Conservation (phyloP, 257 asterid species). For the Asclepias syriaca region DNA sequence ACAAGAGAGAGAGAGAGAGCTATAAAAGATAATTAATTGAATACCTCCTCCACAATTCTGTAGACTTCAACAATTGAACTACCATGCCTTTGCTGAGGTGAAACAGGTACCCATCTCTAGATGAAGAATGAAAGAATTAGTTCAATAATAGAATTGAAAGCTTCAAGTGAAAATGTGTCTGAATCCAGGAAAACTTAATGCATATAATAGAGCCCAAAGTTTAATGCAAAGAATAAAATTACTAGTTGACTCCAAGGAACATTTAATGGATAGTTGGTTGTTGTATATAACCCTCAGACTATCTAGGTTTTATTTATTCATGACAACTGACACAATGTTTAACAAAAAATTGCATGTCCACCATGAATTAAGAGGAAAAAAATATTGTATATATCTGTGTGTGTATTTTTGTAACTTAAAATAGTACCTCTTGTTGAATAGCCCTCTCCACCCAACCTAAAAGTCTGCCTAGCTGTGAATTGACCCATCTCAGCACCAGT, state of each 20-base stretch:
- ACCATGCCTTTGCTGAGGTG: slow-evolving; percentile 97
- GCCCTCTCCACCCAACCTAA: slow-evolving; percentile 93
- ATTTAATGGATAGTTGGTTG: not conserved
- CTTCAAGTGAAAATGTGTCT: not conserved
- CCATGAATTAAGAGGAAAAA: not conserved
- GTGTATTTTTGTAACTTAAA: not conserved
- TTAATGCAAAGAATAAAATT: too few relatives aligned
- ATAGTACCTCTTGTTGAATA: slow-evolving; percentile 82
- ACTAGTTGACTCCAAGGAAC: not conserved
- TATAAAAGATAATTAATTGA: slow-evolving; percentile 9
- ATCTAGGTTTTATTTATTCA: not conserved
- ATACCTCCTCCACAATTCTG: slow-evolving; percentile 98
- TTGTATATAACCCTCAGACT: not conserved
- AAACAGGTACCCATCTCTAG: slow-evolving; percentile 79
- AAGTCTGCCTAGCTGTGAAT: slow-evolving; percentile 87
- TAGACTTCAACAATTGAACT: slow-evolving; percentile 93
- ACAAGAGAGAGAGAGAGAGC: not conserved
- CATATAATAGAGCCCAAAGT: not conserved
- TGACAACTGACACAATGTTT: not conserved
- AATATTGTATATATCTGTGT: not conserved
- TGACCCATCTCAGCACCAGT: slow-evolving; percentile 95
- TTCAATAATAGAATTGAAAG: slow-evolving; percentile 12
- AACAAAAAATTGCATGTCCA: not conserved
- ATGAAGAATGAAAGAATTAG: slow-evolving; percentile 23
- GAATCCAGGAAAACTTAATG: not conserved